Evolutionary conservation across 257 asterid species (phyloP), one percentile per base, ranked within the genome.

Genomic region (Solanum stenotomum): DNA sequence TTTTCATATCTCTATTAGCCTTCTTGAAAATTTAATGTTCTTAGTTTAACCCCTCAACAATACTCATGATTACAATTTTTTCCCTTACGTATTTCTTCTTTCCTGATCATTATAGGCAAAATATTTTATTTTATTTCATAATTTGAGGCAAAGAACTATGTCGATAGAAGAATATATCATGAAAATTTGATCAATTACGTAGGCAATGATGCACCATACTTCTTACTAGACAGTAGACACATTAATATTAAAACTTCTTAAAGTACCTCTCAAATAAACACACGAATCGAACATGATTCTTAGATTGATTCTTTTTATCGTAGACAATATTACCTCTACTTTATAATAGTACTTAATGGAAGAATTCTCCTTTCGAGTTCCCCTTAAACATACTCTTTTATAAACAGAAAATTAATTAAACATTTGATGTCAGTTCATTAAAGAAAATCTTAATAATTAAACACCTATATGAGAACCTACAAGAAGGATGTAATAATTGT

Each of bases 401-500:
- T 5, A 25, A 67, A 12, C 13, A 31, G n/a, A 7, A 71, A 15
- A 71, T 7, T 33, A 7, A 29, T 71, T 15, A 71, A 31, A 71
- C 77, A 71, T 15, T 8, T 29, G 74, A 67, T 6, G 8, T 16
- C 15, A 71, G 40, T 33, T 23, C 14, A 34, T 74, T 9, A 34
- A 5, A 71, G 42, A 71, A 33, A 31, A 31, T 3, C 34, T 71
- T 16, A 25, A 25, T n/a, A 67, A 13, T 27, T 68, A 68, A 34
- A 71, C 40, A 22, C 35, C 38, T 70, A n/a, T 35, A 18, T 37
- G 11, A 8, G 11, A 56, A n/a, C 23, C 8, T 1, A 38, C 42
- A 18, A 52, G 94, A 91, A 89, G 89, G 85, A 86, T 91, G 90
- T 87, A 89, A 52, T 88, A 91, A 94, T 33, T 90, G 92, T 46